Conservation (phyloP, 148 eudicot genomes). For the Rheum nobile region DNA sequence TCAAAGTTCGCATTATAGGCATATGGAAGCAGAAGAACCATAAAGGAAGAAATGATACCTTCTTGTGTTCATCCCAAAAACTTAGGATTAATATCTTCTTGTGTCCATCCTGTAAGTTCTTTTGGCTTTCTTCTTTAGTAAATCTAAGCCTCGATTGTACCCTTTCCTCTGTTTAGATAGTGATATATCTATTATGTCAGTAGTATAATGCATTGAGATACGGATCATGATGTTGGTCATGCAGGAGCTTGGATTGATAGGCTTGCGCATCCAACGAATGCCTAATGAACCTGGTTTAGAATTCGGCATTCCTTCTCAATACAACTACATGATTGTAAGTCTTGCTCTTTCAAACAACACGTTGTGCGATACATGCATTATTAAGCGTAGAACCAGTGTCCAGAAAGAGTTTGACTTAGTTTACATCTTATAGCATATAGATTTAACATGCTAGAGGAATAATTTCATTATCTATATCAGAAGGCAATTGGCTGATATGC, state of each 20-base stretch:
- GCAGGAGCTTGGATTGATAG: conserved; percentile 93
- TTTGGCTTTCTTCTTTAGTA: background rate
- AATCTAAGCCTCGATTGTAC: background rate
- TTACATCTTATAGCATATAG: background rate
- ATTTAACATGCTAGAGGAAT: background rate
- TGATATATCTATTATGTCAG: background rate
- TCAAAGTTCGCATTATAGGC: no score
- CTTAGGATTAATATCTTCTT: conserved; percentile 86
- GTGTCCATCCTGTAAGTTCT: conserved; percentile 86
- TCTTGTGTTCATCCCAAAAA: no score
- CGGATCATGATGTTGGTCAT: conserved; percentile 49
- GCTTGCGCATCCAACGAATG: conserved; percentile 97
- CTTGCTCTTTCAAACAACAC: background rate
- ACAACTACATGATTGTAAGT: conserved; percentile 83
- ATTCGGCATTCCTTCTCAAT: conserved; percentile 91
- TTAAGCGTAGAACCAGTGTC: background rate
- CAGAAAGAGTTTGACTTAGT: background rate
- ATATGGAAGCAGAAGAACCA: no score
- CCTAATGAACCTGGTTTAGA: conserved; percentile 76
- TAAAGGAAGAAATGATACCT: no score
- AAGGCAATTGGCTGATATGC: no score
- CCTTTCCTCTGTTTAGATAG: background rate
- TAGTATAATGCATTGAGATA: background rate
- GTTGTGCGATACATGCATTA: background rate
- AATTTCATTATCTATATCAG: background rate